Evolutionary conservation across 805 yeast genomes (phyloP).

Genomic region (Yarrowia sp.): DNA sequence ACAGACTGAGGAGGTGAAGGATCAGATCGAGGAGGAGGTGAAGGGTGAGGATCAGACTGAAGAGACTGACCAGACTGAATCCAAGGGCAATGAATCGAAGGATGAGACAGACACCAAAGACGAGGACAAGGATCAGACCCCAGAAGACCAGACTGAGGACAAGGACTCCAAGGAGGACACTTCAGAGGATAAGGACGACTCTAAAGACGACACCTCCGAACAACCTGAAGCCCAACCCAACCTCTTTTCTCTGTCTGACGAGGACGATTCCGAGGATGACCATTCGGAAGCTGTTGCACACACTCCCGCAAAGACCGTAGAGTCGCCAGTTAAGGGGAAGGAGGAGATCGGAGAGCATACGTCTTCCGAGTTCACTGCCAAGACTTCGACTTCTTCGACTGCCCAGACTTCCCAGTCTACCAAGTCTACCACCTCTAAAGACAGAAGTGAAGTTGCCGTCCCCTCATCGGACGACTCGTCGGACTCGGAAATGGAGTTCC

Average conservation of each 20-base stretch:
- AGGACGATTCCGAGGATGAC: constrained; percentile 7
- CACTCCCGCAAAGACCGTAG: background rate
- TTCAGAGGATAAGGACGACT: background rate
- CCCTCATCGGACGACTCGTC: constrained; percentile 1
- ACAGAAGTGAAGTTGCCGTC: background rate
- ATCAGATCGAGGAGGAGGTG: background rate
- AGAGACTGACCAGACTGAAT: background rate
- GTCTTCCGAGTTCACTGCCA: too few species aligned
- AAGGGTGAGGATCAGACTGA: background rate
- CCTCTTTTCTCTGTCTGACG: constrained; percentile 15
- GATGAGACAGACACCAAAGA: too few species aligned
- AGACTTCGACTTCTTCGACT: background rate
- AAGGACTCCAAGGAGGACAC: too few species aligned
- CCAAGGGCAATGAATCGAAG: background rate
- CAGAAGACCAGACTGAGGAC: background rate
- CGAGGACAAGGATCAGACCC: too few species aligned
- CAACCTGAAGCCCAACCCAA: background rate
- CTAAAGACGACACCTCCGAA: background rate
- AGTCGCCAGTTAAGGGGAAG: background rate
- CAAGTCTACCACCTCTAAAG: background rate
- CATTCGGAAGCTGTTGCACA: too few species aligned
- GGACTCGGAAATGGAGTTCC: constrained; percentile 23
- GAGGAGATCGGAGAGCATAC: background rate
- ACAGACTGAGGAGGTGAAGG: background rate
- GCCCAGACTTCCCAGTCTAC: background rate